Evolutionary conservation across 495 filamentous ascomycete species (phyloP), one percentile per base, ranked within the genome.

Genomic region (Daldinia caldariorum): DNA sequence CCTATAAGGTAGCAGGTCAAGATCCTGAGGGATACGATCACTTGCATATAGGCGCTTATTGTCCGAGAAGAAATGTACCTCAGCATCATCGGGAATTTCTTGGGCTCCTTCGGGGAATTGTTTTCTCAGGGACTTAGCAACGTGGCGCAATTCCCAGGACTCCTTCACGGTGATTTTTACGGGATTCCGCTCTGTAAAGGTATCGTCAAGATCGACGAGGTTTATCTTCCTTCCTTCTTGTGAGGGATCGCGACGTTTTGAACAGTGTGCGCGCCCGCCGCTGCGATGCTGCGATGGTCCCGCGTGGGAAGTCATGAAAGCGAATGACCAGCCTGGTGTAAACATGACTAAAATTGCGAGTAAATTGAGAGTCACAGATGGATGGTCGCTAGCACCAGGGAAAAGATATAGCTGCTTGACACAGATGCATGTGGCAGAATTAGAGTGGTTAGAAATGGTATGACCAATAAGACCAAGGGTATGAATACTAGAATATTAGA

Each of bases 131-230:
- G n/a, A 49, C 7, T 45, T 58, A 2, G 31, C 37, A 5, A 70
- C 35, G 6, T 67, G 38, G 22, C 9, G 6, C 0, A 75, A 45
- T 12, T 47, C 22, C 34, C 50, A 61, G 4, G 39, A 57, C 37
- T 58, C 53, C 47, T 64, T 70, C 6, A 66, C 18, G 14, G 18
- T 13, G 26, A 65, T 58, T 29, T 55, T 58, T 22, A 68, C 34
- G 13, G 18, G 13, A 4, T 22, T 50, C 16, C 73, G 58, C 43
- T 41, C 22, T 7, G 58, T 60, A 13, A 66, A 10, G 10, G 8
- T 0, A 2, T 14, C 37, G 50, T 75, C 73, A 29, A 75, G 47
- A 34, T 75, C 73, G 35, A 59, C 1, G 13, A 75, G 70, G 1
- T 67, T 55, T 38, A 75, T 67, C 26, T 41, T 66, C 57, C 49